A percentile compares a stretch with the other conserved stretches of the same genome.
These are phyloP conservation scores for Amanita rubescens DNA, from an alignment of 768 basidiomycete species.

Conservation along the genomic window DNA sequence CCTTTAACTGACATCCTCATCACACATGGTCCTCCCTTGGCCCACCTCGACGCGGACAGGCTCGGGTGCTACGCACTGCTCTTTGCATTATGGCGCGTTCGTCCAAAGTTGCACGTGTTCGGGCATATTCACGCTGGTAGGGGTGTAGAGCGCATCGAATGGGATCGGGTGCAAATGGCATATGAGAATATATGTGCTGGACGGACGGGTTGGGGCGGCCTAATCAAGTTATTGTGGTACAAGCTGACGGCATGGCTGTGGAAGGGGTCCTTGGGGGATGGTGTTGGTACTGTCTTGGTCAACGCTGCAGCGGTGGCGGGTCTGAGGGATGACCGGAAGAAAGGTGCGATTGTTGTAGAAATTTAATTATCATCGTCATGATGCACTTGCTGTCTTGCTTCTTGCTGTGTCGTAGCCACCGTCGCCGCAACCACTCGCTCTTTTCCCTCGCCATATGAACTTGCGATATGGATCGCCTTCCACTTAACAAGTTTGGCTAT, in stretches of 20 bases:
- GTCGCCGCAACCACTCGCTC: too few species aligned
- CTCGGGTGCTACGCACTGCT: neutral
- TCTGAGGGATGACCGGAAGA: neutral
- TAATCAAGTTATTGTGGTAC: constrained; percentile 3
- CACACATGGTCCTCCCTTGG: neutral
- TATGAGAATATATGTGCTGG: constrained; percentile 6
- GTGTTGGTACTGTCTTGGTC: constrained; percentile 3
- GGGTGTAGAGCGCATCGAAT: constrained; percentile 1
- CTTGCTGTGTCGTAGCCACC: too few species aligned
- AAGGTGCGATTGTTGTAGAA: neutral
- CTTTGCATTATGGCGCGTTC: neutral
- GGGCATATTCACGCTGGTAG: constrained; percentile 1
- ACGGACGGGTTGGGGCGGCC: neutral
- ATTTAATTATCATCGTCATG: too few species aligned
- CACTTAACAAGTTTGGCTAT: constrained; percentile 30
- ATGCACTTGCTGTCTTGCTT: too few species aligned
- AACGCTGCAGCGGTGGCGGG: constrained; percentile 3
- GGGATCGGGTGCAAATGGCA: constrained; percentile 1
- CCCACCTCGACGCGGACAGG: constrained; percentile 1
- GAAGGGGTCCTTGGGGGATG: constrained; percentile 1
- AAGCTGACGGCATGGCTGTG: neutral
- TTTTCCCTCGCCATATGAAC: too few species aligned
- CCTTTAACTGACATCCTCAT: neutral
- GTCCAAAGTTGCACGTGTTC: constrained; percentile 1
- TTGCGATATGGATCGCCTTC: too few species aligned